Conservation (phyloP, 2,329 filamentous ascomycete species). For the Penicillium sp. region DNA sequence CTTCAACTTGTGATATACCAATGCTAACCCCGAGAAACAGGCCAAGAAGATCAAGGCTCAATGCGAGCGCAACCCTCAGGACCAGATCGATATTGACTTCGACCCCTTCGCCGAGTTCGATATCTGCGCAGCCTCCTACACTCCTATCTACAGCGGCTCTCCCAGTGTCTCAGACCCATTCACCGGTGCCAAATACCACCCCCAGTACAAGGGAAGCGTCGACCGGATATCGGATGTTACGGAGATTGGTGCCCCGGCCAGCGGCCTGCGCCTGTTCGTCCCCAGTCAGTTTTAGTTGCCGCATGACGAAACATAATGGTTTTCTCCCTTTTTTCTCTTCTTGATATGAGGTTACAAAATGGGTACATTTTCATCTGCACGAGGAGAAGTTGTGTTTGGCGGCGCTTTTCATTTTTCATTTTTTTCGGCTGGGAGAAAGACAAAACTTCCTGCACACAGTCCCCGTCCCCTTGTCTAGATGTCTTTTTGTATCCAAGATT, state of each 20-base stretch:
- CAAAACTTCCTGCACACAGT: constrained; percentile 15
- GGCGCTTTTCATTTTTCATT: constrained; percentile 16
- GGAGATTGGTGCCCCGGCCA: constrained; percentile 87
- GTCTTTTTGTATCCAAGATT: constrained; percentile 25
- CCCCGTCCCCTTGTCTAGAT: constrained; percentile 23
- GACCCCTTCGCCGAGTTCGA: constrained; percentile 97
- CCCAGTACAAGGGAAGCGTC: constrained; percentile 87
- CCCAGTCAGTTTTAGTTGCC: constrained; percentile 28
- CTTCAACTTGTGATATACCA: constrained; percentile 16
- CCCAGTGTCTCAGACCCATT: constrained; percentile 78
- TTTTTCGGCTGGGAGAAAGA: constrained; percentile 15
- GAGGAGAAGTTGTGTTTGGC: constrained; percentile 20
- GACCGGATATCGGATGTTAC: constrained; percentile 84
- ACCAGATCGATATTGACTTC: constrained; percentile 87
- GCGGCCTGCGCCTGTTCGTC: constrained; percentile 74
- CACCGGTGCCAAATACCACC: constrained; percentile 85
- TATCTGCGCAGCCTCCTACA: constrained; percentile 82
- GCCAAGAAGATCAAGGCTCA: constrained; percentile 79
- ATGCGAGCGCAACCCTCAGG: constrained; percentile 83
- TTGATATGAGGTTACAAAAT: constrained; percentile 26
- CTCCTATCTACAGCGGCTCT: constrained; percentile 87
- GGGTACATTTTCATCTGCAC: constrained; percentile 17
- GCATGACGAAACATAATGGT: constrained; percentile 24
- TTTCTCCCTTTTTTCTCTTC: constrained; percentile 17
- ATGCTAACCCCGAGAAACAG: constrained; percentile 51